Base-by-base conservation (phyloP, 495 filamentous ascomycete genomes). In the Penicillium crystallinum region DNA sequence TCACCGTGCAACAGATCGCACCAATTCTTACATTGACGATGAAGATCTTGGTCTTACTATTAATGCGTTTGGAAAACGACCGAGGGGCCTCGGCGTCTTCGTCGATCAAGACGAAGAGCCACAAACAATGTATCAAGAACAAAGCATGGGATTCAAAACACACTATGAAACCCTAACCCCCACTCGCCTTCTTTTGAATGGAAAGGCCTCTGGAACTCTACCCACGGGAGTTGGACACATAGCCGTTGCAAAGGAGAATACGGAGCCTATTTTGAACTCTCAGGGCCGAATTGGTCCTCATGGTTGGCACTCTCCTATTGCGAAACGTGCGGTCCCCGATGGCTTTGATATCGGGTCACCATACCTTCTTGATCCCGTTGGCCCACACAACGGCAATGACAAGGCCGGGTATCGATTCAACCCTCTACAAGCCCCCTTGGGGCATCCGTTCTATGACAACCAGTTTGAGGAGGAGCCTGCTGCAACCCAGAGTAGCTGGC, bases 261-360 rank as follows among this genome's bases (percentile, higher is more conserved):
- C 76, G n/a, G 71, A 74, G 48, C 75, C 74, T 12, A 65, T 71
- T 25, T 29, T 77, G 38, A 60, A 71, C 40, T 25, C 45, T 21
- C 58, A 66, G 22, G 69, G 64, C 18, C 61, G 63, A n/a, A 59
- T 73, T 19, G 70, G 68, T 14, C 45, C 58, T 31, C 52, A 57
- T 4, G 47, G 40, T 17, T 75, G 68, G 69, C 35, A 63, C 25
- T 66, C 69, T 3, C 63, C 70, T 19, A 53, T 60, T 11, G 10
- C 61, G 10, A 74, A 69, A 49, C 59, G 63, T 41, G 54, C 59
- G 33, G 55, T 55, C 19, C 44, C 56, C 9, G 59, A 55, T 23
- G 63, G 62, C 21, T 59, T 50, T 21, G 57, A 62, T 17, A 63
- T 68, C 39, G 48, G 59, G n/a, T 56, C 72, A 6, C 61, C 68